phyloP scores from a whole-genome alignment of 192 early-diverging fungal genomes.

The Backusella westeae region DNA sequence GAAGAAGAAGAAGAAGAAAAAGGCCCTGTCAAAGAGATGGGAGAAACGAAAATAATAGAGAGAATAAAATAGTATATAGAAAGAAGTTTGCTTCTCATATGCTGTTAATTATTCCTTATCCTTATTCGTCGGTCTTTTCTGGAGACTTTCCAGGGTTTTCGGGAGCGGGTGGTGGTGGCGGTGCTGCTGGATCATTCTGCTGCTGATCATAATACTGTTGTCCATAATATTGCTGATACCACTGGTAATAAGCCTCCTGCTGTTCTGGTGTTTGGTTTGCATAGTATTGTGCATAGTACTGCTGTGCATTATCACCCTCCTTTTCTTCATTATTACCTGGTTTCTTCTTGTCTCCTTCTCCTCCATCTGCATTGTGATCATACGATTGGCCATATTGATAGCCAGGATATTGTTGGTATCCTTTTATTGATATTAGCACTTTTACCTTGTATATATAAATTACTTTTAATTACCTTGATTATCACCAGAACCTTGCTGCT shows the following conservation, averaged over 20 bases:
- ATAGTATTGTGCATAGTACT: slow-evolving; percentile 46
- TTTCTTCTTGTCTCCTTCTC: background rate
- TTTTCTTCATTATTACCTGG: background rate
- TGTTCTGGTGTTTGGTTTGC: slow-evolving; percentile 26
- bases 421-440: background rate
- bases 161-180: background rate
- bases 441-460: background rate
- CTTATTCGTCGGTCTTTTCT: background rate
- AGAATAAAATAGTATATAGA: too few relatives aligned
- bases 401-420: slow-evolving; percentile 1
- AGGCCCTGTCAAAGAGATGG: too few relatives aligned
- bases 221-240: slow-evolving; percentile 46
- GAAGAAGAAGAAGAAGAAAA: too few relatives aligned
- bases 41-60: too few relatives aligned
- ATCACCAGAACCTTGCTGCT: slow-evolving; percentile 4
- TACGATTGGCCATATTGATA: background rate
- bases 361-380: background rate
- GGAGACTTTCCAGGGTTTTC: background rate
- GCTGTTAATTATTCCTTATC: too few relatives aligned
- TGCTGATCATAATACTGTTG: slow-evolving; percentile 14
- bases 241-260: slow-evolving; percentile 42
- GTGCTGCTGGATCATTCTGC: too few relatives aligned
- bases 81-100: too few relatives aligned
- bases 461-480: background rate
- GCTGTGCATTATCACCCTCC: slow-evolving; percentile 3